A percentile compares a stretch with the other conserved stretches of the same genome.
phyloP scores from a whole-genome alignment of 305 asterid genomes.

The Petunia hybrid region DNA sequence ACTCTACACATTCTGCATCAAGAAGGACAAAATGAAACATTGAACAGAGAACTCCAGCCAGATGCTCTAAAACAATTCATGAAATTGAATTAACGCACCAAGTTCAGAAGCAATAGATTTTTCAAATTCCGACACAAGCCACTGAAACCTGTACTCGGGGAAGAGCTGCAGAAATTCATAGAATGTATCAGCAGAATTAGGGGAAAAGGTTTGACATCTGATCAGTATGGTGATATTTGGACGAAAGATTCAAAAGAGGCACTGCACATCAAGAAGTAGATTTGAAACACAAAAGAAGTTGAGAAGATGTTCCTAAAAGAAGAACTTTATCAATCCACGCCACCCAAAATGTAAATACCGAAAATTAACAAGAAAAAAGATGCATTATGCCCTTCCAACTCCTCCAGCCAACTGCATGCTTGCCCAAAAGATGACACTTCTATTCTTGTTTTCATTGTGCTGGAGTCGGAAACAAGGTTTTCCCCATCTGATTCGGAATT shows the following conservation, averaged over 20 bases:
- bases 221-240: not conserved
- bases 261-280: not conserved
- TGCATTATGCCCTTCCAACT: not conserved
- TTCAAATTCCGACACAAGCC: constrained; percentile 85
- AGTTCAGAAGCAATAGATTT: constrained; percentile 83
- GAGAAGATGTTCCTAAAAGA: not conserved
- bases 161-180: constrained; percentile 60
- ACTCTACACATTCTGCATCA: not conserved
- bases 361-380: too few relatives aligned
- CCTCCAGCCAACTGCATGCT: not conserved
- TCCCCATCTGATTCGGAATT: not conserved
- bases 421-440: not conserved
- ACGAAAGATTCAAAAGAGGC: not conserved
- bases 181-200: constrained; percentile 30
- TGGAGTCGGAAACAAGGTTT: not conserved
- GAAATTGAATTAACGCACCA: constrained; percentile 53
- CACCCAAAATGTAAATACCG: not conserved
- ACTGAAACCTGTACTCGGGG: constrained; percentile 89
- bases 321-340: not conserved
- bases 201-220: constrained; percentile 3
- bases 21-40: not conserved
- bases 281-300: not conserved
- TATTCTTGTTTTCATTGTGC: not conserved
- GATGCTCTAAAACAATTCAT: not conserved
- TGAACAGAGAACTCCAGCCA: not conserved